Base-by-base conservation (phyloP, 2,329 filamentous ascomycete genomes). In the Sporothrix humicola region DNA sequence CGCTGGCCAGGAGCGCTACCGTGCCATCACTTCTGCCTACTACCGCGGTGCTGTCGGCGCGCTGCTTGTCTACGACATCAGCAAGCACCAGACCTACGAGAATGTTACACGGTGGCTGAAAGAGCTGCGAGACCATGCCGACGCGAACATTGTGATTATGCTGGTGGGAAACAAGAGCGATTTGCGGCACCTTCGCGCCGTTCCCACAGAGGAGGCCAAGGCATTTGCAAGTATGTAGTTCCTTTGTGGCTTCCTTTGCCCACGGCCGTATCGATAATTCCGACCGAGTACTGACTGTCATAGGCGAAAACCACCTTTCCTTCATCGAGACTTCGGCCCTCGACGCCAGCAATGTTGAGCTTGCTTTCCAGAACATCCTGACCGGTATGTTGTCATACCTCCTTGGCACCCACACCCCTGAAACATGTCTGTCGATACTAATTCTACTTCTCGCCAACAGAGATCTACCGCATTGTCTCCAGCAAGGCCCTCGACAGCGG, bases 91-190 rank as follows among this genome's bases (percentile, higher is more conserved):
- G 86, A 98, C 96, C 78, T 98, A 98, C 84, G 95, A 98, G 86
- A 98, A 98, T 83, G 96, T 99, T 80, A 98, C 94, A 78, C 90
- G 97, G 85, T 99, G 96, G 96, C 86, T 99, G 87, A 99, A 98
- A 87, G 96, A 99, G 88, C 88, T 99, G 81, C 91, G 96, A 80
- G 96, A 98, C 82, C 95, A 99, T 84, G 96, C 96, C 79, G 96
- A 99, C 83, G 95, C 94, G 80, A 98, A 98, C 86, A 98, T 98
- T 80, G 95, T 99, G 80, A 99, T 99, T 83, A 99, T 99, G 96
- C 87, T 99, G 80, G 96, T 98, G 73, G 96, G 96, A 84, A 99
- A 99, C 91, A 99, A 99, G 92, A 98, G 95, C 84, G 96, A 99
- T 97, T 92, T 98, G 92, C 93, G 95, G 84, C 96, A 99, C 85